phyloP scores from a whole-genome alignment of 1,284 basidiomycete species.

The Boletellus deceptivus region DNA sequence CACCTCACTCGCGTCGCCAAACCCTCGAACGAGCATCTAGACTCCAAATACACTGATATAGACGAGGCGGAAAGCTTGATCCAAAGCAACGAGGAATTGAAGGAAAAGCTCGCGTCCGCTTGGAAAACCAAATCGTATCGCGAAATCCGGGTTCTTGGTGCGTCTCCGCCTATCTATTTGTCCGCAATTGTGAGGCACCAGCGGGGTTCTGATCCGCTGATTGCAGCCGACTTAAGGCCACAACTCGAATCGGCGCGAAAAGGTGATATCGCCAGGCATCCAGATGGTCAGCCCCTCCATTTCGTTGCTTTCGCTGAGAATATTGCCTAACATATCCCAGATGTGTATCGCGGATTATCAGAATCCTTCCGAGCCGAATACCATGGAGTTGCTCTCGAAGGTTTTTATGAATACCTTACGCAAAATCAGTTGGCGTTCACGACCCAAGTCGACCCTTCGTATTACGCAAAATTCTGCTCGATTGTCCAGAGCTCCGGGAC shows the following conservation, averaged over 20 bases:
- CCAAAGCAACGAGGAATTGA: not conserved
- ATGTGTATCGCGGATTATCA: not conserved
- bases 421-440: conserved; percentile 11
- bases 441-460: not conserved
- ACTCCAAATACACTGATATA: not conserved
- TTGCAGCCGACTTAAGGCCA: not conserved
- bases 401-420: conserved; percentile 17
- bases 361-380: conserved; percentile 4
- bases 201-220: not conserved
- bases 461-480: conserved; percentile 20
- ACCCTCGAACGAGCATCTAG: not conserved
- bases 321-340: not conserved
- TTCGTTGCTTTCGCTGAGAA: not conserved
- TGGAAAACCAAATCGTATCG: not conserved
- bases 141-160: not conserved
- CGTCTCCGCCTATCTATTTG: not conserved
- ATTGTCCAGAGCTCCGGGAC: conserved; percentile 26
- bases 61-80: not conserved
- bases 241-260: not conserved
- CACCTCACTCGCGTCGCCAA: not conserved
- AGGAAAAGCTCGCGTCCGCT: not conserved
- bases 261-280: not conserved
- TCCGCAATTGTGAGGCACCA: no score
- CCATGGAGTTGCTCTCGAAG: conserved; percentile 12
- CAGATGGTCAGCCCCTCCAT: no score